Percentiles rank a stretch among this genome's conserved stretches.
These are phyloP conservation scores for Rhizoctonia solani DNA, from an alignment of 1,284 basidiomycete genomes.

Conservation along the genomic window DNA sequence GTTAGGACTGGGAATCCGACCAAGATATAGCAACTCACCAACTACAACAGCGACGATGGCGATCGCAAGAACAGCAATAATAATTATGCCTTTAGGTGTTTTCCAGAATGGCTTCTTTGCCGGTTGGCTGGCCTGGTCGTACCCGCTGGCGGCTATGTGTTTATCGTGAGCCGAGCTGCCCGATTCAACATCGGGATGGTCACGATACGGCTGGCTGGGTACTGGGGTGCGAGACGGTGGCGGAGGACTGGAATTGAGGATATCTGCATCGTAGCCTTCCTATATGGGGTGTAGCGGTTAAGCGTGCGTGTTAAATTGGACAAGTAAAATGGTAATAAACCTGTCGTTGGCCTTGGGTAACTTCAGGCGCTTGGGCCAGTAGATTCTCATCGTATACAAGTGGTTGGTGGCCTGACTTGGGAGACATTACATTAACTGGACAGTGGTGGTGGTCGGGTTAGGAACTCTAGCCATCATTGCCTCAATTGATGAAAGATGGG, in stretches of 20 bases:
- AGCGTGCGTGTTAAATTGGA: not conserved
- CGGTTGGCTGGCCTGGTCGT: not conserved
- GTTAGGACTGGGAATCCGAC: not conserved
- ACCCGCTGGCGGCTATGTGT: slow-evolving; percentile 20
- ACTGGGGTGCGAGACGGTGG: not conserved
- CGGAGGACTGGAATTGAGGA: slow-evolving; percentile 16
- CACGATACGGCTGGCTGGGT: not conserved
- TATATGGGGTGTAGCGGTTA: not conserved
- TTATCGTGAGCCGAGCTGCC: slow-evolving; percentile 13
- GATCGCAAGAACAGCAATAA: slow-evolving; percentile 13
- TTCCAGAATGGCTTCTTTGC: slow-evolving; percentile 19
- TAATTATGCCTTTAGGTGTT: slow-evolving; percentile 23
- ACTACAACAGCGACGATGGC: slow-evolving; percentile 6
- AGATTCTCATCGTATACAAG: slow-evolving; percentile 21
- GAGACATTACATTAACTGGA: slow-evolving; percentile 8
- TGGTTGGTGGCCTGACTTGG: not conserved
- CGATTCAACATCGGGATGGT: slow-evolving; percentile 15
- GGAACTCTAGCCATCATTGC: not conserved
- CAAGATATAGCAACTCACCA: not conserved
- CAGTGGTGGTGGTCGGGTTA: slow-evolving; percentile 1
- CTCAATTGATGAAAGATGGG: not conserved
- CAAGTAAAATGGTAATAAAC: not conserved
- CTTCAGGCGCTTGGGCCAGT: slow-evolving; percentile 5
- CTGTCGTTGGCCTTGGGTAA: slow-evolving; percentile 25
- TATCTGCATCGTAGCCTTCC: slow-evolving; percentile 32